Percentiles rank a stretch among this genome's conserved stretches.
Evolutionary conservation across 306 rosid genomes (phyloP).

Genomic region (Echinosophora koreensis): DNA sequence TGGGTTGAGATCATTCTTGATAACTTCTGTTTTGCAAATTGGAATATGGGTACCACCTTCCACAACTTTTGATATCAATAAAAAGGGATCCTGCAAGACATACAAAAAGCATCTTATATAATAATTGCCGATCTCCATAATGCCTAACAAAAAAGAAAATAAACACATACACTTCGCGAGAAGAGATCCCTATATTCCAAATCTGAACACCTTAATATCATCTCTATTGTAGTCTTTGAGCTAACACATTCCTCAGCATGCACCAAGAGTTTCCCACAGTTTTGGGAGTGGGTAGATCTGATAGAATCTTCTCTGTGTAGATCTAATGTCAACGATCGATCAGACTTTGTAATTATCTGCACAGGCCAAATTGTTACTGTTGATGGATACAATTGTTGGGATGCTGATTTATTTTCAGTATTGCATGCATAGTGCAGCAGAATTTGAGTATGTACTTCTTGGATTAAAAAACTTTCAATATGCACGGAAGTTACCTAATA

Average conservation of each 20-base stretch:
- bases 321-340: slow-evolving; percentile 72
- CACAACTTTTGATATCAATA: slow-evolving; percentile 75
- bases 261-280: slow-evolving; percentile 75
- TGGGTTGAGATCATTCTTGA: slow-evolving; percentile 89
- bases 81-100: slow-evolving; percentile 86
- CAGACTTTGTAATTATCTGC: slow-evolving; percentile 87
- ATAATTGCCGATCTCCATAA: slow-evolving; percentile 32
- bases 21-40: slow-evolving; percentile 92
- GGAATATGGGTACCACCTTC: slow-evolving; percentile 81
- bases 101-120: slow-evolving; percentile 41
- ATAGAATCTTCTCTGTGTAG: slow-evolving; percentile 67
- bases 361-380: slow-evolving; percentile 45
- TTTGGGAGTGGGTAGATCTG: slow-evolving; percentile 60
- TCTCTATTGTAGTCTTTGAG: slow-evolving; percentile 81
- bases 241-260: slow-evolving; percentile 86
- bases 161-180: slow-evolving; percentile 86
- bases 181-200: slow-evolving; percentile 96
- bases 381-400: slow-evolving; percentile 34
- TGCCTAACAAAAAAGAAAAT: slow-evolving; percentile 39
- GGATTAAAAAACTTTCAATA: slow-evolving; percentile 15
- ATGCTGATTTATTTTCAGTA: slow-evolving; percentile 42
- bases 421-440: slow-evolving; percentile 30
- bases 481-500: slow-evolving; percentile 36
- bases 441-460: slow-evolving; percentile 44
- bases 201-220: slow-evolving; percentile 83